Evolutionary conservation across 164 flowering plant species (phyloP), one percentile per base, ranked within the genome.

Genomic region (Piper betle): DNA sequence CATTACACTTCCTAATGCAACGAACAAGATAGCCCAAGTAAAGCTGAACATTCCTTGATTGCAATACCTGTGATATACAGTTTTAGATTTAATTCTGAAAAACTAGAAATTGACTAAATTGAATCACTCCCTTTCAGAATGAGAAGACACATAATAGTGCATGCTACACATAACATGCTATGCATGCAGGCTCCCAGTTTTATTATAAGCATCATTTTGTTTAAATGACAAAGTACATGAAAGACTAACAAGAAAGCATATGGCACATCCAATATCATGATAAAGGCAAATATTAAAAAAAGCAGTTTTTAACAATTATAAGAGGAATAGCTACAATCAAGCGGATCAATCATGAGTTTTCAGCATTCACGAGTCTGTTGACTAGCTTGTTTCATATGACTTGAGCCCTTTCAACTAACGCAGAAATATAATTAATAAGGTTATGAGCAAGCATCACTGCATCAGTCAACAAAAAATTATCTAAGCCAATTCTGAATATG

Each of bases 1-100:
- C 70, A 18, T 42, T 62, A 42, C 54, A 78, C 67, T 75, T 83
- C 64, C 67, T 79, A 53, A 93, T 75, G 71, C 79, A 74, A 46
- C 90, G 76, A 48, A 93, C 98, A 66, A 80, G 79, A 69, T 90
- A 89, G 48, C 97, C 98, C 75, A 87, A 69, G 53, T 74, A 63
- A 58, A 93, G 88, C 66, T 89, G 73, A 67, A 93, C 92, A 56
- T 84, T 87, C 70, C 97, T 79, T 38, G 96, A 82, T 40, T 83
- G 74, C 46, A 93, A 94, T 67, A 89, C 94, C 98, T 93, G 77
- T 39, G 52, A 58, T 38, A 55, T 46, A 48, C 3, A 48, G 48
- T 57, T 17, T 39, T 12, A 37, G 8, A 33, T 55, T 13, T 5
- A 12, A 55, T 4, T 25, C 25, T 6, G 57, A 54, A 2, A 54